Evolutionary conservation across 257 asterid genomes (phyloP).

Genomic region (Solanum ahanhuiri): DNA sequence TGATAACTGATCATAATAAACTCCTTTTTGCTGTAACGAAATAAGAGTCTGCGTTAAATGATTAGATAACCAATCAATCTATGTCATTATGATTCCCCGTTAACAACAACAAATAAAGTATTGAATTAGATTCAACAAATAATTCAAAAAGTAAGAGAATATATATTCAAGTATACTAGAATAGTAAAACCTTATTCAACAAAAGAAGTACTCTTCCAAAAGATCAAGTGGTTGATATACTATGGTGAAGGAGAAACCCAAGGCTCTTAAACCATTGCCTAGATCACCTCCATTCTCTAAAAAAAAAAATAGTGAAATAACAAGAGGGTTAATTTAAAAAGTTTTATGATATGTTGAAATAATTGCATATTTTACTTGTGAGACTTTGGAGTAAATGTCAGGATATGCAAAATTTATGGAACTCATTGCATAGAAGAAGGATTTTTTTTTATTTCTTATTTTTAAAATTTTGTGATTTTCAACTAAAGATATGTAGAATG

Average conservation of each 20-base stretch:
- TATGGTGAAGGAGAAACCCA: background rate
- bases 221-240: background rate
- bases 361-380: background rate
- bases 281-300: background rate
- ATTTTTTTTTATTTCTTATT: background rate
- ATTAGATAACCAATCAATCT: no score
- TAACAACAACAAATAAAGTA: background rate
- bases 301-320: background rate
- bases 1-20: background rate
- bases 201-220: background rate
- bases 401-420: background rate
- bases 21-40: no score
- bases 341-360: background rate
- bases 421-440: background rate
- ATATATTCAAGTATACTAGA: background rate
- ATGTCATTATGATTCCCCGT: background rate
- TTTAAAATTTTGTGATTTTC: background rate
- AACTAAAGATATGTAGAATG: background rate
- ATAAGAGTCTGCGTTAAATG: background rate
- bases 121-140: background rate
- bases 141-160: background rate
- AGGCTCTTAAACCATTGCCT: background rate
- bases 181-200: background rate
- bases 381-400: background rate
- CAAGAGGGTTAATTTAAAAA: background rate